Percentiles rank a stretch among this genome's conserved stretches.
Evolutionary conservation across 2,329 filamentous ascomycete genomes (phyloP).

Genomic region (Volutella citrinella): DNA sequence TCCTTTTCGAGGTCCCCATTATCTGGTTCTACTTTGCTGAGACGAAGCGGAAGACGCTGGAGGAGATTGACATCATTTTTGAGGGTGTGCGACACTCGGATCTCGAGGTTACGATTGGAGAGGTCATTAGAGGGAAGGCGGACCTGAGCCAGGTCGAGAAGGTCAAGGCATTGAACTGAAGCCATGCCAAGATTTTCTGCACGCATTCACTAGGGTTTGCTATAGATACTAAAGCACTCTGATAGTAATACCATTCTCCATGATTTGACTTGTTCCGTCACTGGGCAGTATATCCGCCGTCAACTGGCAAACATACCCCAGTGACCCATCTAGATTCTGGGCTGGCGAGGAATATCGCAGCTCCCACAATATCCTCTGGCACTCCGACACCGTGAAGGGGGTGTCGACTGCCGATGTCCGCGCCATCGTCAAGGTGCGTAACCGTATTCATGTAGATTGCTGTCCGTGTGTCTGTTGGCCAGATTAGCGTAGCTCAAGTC

Average conservation of each 20-base stretch:
- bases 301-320: constrained; percentile 35
- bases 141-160: too few relatives aligned
- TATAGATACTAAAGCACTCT: too few relatives aligned
- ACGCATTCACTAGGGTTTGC: too few relatives aligned
- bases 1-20: constrained; percentile 2
- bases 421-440: constrained; percentile 10
- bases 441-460: constrained; percentile 25
- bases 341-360: constrained; percentile 36
- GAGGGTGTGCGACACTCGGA: constrained; percentile 3
- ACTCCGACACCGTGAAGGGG: constrained; percentile 26
- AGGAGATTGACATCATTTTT: constrained; percentile 8
- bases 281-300: constrained; percentile 37
- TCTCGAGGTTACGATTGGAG: constrained; percentile 1
- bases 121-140: constrained; percentile 2
- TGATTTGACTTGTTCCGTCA: too few relatives aligned
- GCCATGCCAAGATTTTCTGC: too few relatives aligned
- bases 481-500: too few relatives aligned
- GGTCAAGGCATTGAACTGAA: too few relatives aligned
- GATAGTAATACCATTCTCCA: too few relatives aligned
- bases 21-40: constrained; percentile 7
- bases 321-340: constrained; percentile 41
- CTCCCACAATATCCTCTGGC: constrained; percentile 27
- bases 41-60: constrained; percentile 4
- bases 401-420: constrained; percentile 16
- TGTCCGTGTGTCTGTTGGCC: constrained; percentile 25